Evolutionary conservation across 2,329 filamentous ascomycete genomes (phyloP).

Genomic region (Xylariaceae sp.): DNA sequence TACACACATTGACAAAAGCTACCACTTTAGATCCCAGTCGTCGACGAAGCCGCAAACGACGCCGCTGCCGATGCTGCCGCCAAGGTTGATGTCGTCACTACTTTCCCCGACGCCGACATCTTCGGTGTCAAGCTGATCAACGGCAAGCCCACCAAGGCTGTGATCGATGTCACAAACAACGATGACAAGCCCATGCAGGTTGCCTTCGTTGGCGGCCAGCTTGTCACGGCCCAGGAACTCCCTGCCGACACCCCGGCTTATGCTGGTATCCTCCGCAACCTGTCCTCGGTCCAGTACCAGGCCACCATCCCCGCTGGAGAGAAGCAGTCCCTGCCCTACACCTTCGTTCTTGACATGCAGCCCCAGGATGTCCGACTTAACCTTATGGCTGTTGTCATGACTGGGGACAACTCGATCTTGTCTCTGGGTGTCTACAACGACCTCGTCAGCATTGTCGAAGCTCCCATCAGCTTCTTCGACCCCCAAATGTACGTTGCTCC

Average conservation of each 20-base stretch:
- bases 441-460: conserved; percentile 82
- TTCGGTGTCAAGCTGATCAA: conserved; percentile 97
- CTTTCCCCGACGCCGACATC: conserved; percentile 71
- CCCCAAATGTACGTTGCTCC: conserved; percentile 72
- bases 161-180: conserved; percentile 80
- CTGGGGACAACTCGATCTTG: conserved; percentile 65
- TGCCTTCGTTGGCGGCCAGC: conserved; percentile 71
- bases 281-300: conserved; percentile 74
- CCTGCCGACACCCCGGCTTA: conserved; percentile 46
- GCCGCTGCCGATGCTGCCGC: conserved; percentile 42
- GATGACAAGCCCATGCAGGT: conserved; percentile 75
- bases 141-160: conserved; percentile 76
- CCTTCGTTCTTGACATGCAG: conserved; percentile 86
- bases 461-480: conserved; percentile 87
- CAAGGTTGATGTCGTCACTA: conserved; percentile 63
- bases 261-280: conserved; percentile 71
- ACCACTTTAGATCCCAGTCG: conserved; percentile 20
- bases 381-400: conserved; percentile 71
- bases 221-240: conserved; percentile 57
- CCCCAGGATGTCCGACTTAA: conserved; percentile 83
- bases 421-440: conserved; percentile 79
- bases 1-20: not conserved
- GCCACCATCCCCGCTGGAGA: conserved; percentile 72
- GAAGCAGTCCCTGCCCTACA: conserved; percentile 74
- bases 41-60: conserved; percentile 22